Base-by-base conservation (phyloP, 768 basidiomycete genomes). In the Amanita fuliginea region DNA sequence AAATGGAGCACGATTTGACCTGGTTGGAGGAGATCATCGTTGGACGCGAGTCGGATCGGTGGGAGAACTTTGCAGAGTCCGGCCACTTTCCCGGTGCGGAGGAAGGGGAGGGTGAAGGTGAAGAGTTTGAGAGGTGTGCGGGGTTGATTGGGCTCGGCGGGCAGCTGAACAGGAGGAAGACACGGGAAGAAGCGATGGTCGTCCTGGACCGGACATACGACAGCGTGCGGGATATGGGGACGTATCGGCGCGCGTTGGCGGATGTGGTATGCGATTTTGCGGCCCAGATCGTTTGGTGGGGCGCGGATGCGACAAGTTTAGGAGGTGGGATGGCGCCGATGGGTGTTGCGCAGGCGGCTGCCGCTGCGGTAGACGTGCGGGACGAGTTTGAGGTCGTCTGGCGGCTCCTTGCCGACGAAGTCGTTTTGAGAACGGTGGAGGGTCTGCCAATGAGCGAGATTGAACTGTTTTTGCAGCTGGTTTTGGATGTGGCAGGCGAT, bases 321-420 rank as follows among this genome's bases (percentile, higher is more conserved):
- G 42, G 39, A 8, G 13, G 41, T 3, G 21, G 41, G 21, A 9
- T 22, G 35, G 16, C 18, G 21, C 45, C 32, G 2, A 22, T 18
- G 39, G 16, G 36, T 8, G 62, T 62, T 64, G 53, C 59, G 57
- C 43, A 64, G 67, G 43, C 53, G 54, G 40, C 60, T 58, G 13
- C 62, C 59, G 41, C 26, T 30, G 49, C 22, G n/a, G 61, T 57
- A 11, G 64, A 57, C 8, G 61, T 62, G 32, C 61, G 60, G 21
- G 71, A 70, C 42, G 63, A 67, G 42, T 68, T 66, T 24, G 70
- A 72, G 40, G 60, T 59, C 13, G 58, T 74, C 51, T 85, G 82
- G 77, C 72, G 70, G 37, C 73, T 86, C 41, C 62, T 86, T 3
- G 83, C 77, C 3, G 81, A 87, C 52, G 85, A 86, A 62, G 68